Evolutionary conservation across 768 basidiomycete genomes (phyloP), one percentile per base, ranked within the genome.

Genomic region (Leucocoprinus birnbaumii): DNA sequence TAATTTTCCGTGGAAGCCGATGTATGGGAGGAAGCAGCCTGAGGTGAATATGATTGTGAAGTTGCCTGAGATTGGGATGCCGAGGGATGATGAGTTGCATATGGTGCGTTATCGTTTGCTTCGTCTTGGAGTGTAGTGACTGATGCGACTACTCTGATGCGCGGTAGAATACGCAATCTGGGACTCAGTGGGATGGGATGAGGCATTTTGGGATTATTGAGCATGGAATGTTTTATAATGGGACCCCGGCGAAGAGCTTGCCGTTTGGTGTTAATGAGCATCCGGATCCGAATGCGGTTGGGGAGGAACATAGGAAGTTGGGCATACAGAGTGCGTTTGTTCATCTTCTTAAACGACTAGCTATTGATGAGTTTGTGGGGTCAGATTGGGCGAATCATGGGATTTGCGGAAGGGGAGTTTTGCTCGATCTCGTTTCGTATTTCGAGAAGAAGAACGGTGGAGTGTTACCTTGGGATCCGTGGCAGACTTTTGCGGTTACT

Each of bases 361-460:
- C 7, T 48, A 16, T 26, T 24, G 16, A 40, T 24, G 58, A 9
- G 55, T 52, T 49, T 41, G 35, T 19, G 54, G 9, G 27, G 25
- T 14, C 14, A 87, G 86, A 87, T 62, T 87, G 84, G 86, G 82
- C 86, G 1, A 76, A 75, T 18, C 86, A 86, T 61, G 85, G 86
- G 0, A 86, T 87, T 41, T 84, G 83, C 50, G 85, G 86, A 1
- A 79, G 86, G 2, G 86, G 85, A 18, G 82, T 88, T 45, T 68
- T 87, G 19, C 75, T 88, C 31, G 86, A 89, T 67, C 66, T 86
- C 31, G 82, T 87, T 51, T 66, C 73, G 10, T 80, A 78, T 66
- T 77, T 38, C 13, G 6, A 79, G 55, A 79, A 76, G 1, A 71
- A 72, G 8, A 63, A 66, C 2, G 65, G 71, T 6, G 63, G 60